Evolutionary conservation across 306 rosid species (phyloP), one percentile per base, ranked within the genome.

Genomic region (Phaseolus lunatus): DNA sequence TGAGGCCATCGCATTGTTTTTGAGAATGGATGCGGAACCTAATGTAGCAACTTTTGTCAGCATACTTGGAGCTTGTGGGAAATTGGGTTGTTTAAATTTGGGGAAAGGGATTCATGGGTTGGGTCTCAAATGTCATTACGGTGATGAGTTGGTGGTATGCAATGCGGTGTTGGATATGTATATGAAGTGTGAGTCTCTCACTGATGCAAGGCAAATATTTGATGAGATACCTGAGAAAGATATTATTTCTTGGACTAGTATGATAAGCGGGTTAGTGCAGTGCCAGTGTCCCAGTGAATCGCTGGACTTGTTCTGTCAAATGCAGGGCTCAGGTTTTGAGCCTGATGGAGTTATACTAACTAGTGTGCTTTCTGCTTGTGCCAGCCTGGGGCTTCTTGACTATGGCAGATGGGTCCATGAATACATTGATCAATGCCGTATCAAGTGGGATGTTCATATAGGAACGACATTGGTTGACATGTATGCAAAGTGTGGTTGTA

Each of bases 61-160:
- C 81, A 70, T 85, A 15, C 86, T 93, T 57, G 86, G 84, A 80
- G 92, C 92, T 41, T 87, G 90, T 75, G 88, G 96, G 67, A 87
- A 89, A 79, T 77, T 80, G 77, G 84, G 89, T 58, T 57, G 62
- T 63, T 65, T 86, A 75, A 85, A 61, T 27, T 48, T 81, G 72
- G 96, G 98, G 77, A 91, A 83, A 85, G 92, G 84, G 78, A 58
- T 90, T 87, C 97, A 93, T 73, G 96, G 98, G 59, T 48, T 87
- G 75, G 82, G 88, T 31, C 64, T 72, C 2, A 90, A 85, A 81
- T 73, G 80, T 27, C 52, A 64, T 0, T 47, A 59, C 78, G 85
- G 70, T 59, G 73, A 66, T 27, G 88, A 82, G 41, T 82, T 86
- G 84, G 83, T 78, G 52, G 80, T 90, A n/a, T 86, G 90, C 41